Conservation (phyloP, 1,284 basidiomycete genomes). For the Irpex sp. region DNA sequence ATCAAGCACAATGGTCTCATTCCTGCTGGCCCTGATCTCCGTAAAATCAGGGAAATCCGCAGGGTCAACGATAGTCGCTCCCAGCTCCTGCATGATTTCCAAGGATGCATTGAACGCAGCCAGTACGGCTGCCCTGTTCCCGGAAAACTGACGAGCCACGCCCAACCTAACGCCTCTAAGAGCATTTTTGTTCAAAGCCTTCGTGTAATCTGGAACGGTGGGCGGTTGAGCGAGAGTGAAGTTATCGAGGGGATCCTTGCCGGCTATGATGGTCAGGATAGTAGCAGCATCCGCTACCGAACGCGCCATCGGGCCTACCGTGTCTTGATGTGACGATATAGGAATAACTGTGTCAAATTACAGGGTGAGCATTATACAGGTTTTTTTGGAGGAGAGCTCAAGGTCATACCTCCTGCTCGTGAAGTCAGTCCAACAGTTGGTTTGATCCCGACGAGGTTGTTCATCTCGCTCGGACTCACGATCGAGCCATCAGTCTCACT, state of each 20-base stretch:
- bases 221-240: conserved; percentile 39
- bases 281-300: conserved; percentile 43
- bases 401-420: conserved; percentile 38
- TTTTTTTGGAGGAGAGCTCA: neutral
- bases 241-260: conserved; percentile 42
- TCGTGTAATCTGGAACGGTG: conserved; percentile 35
- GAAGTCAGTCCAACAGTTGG: conserved; percentile 50
- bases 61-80: conserved; percentile 41
- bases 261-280: conserved; percentile 41
- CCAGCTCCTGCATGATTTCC: conserved; percentile 32
- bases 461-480: conserved; percentile 38
- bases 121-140: conserved; percentile 21
- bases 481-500: conserved; percentile 69
- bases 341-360: conserved; percentile 38
- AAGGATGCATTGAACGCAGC: conserved; percentile 36
- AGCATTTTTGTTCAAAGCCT: conserved; percentile 32
- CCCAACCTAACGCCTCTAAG: conserved; percentile 38
- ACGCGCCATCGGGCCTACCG: conserved; percentile 45
- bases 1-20: conserved; percentile 32
- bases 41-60: conserved; percentile 35
- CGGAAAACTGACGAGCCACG: conserved; percentile 32
- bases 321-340: conserved; percentile 47
- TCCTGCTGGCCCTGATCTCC: conserved; percentile 26
- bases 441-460: conserved; percentile 50
- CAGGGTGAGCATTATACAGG: neutral